These are phyloP conservation scores for Ilex paraguariensis DNA, from an alignment of 305 asterid genomes.

Conservation along the genomic window DNA sequence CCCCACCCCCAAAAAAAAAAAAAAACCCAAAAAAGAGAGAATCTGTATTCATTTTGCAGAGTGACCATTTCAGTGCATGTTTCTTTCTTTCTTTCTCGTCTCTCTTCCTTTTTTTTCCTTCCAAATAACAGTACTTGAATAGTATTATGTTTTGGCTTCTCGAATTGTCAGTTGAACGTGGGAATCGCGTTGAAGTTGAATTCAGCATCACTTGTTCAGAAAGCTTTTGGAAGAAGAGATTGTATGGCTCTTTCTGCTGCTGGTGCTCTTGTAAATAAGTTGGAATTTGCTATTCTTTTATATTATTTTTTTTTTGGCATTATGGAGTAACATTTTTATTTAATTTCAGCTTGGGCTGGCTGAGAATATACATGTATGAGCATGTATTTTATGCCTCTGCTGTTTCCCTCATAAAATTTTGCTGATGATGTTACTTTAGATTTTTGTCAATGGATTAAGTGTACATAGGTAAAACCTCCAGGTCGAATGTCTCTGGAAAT, in stretches of 20 bases:
- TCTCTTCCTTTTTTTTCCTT: not conserved
- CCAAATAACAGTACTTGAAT: not conserved
- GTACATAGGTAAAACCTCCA: no score
- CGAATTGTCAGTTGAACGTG: not conserved
- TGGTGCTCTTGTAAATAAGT: constrained; percentile 40
- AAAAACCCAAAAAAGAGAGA: no score
- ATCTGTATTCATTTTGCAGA: not conserved
- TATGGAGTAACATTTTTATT: no score
- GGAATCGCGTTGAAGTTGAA: no score
- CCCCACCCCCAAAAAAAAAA: no score
- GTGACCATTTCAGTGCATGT: no score
- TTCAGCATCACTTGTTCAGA: constrained; percentile 7
- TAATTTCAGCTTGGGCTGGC: not conserved
- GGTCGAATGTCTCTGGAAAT: no score
- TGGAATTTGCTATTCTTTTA: constrained; percentile 24
- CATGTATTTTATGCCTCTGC: constrained; percentile 3
- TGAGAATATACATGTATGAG: constrained; percentile 9
- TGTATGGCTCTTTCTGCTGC: constrained; percentile 11
- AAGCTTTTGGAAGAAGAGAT: constrained; percentile 14
- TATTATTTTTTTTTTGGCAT: constrained; percentile 1
- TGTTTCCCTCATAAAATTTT: constrained; percentile 2
- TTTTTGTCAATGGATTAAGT: no score
- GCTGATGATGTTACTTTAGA: constrained; percentile 3
- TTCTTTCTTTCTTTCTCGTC: not conserved
- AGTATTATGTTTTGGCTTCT: no score